Evolutionary conservation across 352 stramenopile genomes (phyloP).

Genomic region (Phytophthora megakarya): DNA sequence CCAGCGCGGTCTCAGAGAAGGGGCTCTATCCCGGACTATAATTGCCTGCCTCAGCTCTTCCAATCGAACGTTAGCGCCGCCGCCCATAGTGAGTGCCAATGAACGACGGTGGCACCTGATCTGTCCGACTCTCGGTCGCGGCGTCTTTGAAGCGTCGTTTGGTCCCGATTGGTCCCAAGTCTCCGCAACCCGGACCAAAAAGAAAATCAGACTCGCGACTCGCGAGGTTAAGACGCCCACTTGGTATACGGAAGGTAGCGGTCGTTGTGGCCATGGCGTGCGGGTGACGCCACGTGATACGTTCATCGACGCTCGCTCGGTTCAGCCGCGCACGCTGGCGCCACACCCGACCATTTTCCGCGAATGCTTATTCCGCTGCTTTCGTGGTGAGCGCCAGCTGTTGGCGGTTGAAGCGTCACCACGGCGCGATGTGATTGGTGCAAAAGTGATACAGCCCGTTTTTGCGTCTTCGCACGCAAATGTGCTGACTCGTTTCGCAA

Average conservation of each 20-base stretch:
- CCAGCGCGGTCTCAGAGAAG: slow-evolving; percentile 10
- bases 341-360: slow-evolving; percentile 1
- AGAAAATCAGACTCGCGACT: slow-evolving; percentile 25
- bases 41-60: slow-evolving; percentile 28
- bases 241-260: not conserved
- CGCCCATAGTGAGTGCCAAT: slow-evolving; percentile 9
- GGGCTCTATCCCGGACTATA: slow-evolving; percentile 20
- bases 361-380: slow-evolving; percentile 23
- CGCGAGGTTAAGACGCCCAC: no score
- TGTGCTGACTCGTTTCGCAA: not conserved
- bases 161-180: slow-evolving; percentile 1
- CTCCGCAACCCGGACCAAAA: slow-evolving; percentile 9
- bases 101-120: slow-evolving; percentile 10
- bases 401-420: slow-evolving; percentile 21
- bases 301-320: slow-evolving; percentile 11
- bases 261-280: slow-evolving; percentile 9
- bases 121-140: slow-evolving; percentile 21
- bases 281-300: slow-evolving; percentile 23
- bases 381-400: slow-evolving; percentile 31
- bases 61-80: slow-evolving; percentile 38
- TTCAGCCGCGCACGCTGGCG: slow-evolving; percentile 13
- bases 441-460: slow-evolving; percentile 19
- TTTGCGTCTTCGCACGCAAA: slow-evolving; percentile 23
- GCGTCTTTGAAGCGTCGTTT: slow-evolving; percentile 15
- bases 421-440: not conserved